phyloP scores from a whole-genome alignment of 2,329 filamentous ascomycete species.

The Microcera coccophila region DNA sequence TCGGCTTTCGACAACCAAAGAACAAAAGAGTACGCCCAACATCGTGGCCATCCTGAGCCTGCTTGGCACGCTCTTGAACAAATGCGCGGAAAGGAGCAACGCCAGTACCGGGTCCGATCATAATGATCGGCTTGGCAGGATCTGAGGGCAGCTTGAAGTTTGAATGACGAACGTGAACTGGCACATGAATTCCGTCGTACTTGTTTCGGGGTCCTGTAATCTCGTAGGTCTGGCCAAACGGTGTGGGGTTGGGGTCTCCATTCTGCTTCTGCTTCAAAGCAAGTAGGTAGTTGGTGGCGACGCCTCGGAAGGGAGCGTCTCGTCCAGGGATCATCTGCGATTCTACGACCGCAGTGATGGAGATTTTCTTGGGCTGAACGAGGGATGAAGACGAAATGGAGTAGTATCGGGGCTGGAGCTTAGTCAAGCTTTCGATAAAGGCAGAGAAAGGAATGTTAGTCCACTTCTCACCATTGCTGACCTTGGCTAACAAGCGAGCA shows the following conservation, averaged over 20 bases:
- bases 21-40: conserved; percentile 89
- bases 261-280: conserved; percentile 97
- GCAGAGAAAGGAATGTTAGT: conserved; percentile 85
- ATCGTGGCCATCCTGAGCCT: conserved; percentile 72
- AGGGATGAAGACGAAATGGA: conserved; percentile 97
- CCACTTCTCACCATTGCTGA: conserved; percentile 74
- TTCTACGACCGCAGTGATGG: conserved; percentile 93
- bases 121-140: conserved; percentile 87
- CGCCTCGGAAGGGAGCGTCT: conserved; percentile 79
- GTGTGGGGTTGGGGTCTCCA: conserved; percentile 74
- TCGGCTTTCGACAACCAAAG: conserved; percentile 84
- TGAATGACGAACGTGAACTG: conserved; percentile 93
- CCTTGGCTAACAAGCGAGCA: conserved; percentile 71
- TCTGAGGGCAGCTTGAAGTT: conserved; percentile 99
- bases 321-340: conserved; percentile 73
- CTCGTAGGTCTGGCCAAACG: conserved; percentile 80
- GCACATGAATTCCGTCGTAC: conserved; percentile 92
- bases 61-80: conserved; percentile 85
- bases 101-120: conserved; percentile 94
- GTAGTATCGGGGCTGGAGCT: conserved; percentile 97
- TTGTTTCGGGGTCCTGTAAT: conserved; percentile 90
- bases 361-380: conserved; percentile 91
- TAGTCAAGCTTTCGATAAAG: conserved; percentile 88
- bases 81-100: conserved; percentile 95
- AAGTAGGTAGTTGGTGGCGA: conserved; percentile 93